Base-by-base conservation (phyloP, 2,329 filamentous ascomycete genomes). In the Ploettnerulaceae sp. region DNA sequence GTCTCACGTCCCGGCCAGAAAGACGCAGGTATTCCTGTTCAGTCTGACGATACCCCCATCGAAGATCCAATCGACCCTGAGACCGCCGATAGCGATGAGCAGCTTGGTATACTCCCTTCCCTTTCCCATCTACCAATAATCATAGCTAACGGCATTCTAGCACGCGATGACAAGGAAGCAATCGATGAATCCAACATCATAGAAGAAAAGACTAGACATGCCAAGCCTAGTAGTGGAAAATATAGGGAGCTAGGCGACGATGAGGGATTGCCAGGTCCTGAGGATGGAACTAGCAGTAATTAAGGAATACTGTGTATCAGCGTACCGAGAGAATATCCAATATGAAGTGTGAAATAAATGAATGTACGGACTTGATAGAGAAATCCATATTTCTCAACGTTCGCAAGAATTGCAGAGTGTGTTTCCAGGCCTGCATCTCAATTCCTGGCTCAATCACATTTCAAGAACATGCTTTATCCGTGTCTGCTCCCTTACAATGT, bases 81-180 rank as follows among this genome's bases (percentile, higher is more conserved):
- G 6, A 58, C 48, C 7, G 66, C 64, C 8, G 64, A 69, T 41
- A 57, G 59, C 0, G 66, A 68, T 35, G 54, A 54, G 48, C 64
- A 67, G 44, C 59, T 69, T 5, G 62, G 66, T 68, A 58, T 22
- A 17, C 12, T 31, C 17, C 7, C 17, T 25, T 7, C 18, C 11
- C 5, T 3, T 41, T 17, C 7, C 9, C 2, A 7, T n/a, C 22
- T 39, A 17, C 28, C 14, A 7, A 7, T n/a, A 2, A 22, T 21
- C 21, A 15, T 32, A 32, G n/a, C 24, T 52, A 33, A 46, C 35
- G 4, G 18, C 9, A 14, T 5, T n/a, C 12, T 20, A 64, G 60
- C 55, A 35, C 54, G 57, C 11, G 62, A 66, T 45, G 64, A 65
- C 2, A 61, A 57, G 0, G 62, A 64, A 38, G 64, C 62, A 1